These are phyloP conservation scores for Nannochloropsis salina DNA, from an alignment of 108 stramenopile species.

Conservation along the genomic window DNA sequence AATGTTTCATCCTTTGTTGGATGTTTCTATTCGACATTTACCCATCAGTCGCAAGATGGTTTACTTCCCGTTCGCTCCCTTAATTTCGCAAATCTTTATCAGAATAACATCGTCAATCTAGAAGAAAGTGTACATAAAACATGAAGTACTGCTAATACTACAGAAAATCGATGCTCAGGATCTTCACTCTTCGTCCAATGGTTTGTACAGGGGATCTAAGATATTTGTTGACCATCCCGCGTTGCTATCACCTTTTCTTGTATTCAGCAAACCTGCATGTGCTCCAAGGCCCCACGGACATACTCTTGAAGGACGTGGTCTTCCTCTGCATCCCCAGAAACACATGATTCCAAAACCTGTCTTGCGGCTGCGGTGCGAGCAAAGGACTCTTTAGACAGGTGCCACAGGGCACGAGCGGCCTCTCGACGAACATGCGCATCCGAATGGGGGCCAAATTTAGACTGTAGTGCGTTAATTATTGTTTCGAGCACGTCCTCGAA, in stretches of 20 bases:
- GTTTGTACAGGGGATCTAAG: background rate
- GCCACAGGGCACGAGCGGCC: background rate
- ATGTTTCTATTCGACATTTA: too few relatives aligned
- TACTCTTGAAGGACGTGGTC: background rate
- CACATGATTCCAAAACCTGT: background rate
- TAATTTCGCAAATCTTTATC: too few relatives aligned
- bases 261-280: background rate
- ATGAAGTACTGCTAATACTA: too few relatives aligned
- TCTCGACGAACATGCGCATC: background rate
- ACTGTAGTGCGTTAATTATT: background rate
- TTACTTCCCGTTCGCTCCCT: too few relatives aligned
- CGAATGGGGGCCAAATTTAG: background rate
- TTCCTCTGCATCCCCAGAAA: background rate
- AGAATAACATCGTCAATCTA: too few relatives aligned
- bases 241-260: background rate
- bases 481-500: background rate
- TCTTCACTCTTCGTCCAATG: too few relatives aligned
- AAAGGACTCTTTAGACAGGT: background rate
- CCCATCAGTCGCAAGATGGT: too few relatives aligned
- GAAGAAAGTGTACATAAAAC: too few relatives aligned
- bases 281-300: constrained; percentile 15
- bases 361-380: background rate
- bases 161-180: too few relatives aligned
- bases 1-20: too few relatives aligned
- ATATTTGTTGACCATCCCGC: background rate